Conservation (phyloP, 768 basidiomycete species). For the Jaapia argillacea region DNA sequence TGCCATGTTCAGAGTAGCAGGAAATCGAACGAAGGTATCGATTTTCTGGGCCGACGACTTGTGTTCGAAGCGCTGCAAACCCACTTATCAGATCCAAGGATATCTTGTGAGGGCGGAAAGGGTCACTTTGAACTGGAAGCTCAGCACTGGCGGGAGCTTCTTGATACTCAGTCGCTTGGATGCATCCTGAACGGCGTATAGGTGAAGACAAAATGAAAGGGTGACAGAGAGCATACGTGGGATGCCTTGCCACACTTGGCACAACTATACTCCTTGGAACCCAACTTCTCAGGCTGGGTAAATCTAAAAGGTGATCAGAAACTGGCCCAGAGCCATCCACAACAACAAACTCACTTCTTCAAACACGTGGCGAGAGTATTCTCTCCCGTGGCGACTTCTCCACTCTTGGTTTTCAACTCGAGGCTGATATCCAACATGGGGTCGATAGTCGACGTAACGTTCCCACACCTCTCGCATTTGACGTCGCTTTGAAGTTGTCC, state of each 20-base stretch:
- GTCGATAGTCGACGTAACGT: slow-evolving; percentile 70
- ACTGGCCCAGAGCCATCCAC: slow-evolving; percentile 3
- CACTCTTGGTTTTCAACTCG: slow-evolving; percentile 55
- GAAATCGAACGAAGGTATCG: slow-evolving; percentile 74
- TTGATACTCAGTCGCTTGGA: slow-evolving; percentile 80
- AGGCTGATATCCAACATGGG: slow-evolving; percentile 89
- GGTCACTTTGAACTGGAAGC: slow-evolving; percentile 95
- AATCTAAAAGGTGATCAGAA: slow-evolving; percentile 38
- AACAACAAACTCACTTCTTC: slow-evolving; percentile 37
- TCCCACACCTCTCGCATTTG: slow-evolving; percentile 77
- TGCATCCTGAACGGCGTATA: slow-evolving; percentile 41
- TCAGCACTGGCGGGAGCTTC: slow-evolving; percentile 80
- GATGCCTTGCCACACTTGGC: slow-evolving; percentile 67
- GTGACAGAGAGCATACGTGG: slow-evolving; percentile 31
- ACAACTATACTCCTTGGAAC: slow-evolving; percentile 76
- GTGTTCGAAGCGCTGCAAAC: slow-evolving; percentile 80
- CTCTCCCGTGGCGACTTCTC: slow-evolving; percentile 32
- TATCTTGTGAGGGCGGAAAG: neutral
- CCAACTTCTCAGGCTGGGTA: slow-evolving; percentile 79
- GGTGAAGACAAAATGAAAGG: neutral
- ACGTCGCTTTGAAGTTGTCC: slow-evolving; percentile 86
- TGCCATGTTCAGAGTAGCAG: slow-evolving; percentile 79
- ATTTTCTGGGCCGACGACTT: slow-evolving; percentile 78
- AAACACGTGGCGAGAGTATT: slow-evolving; percentile 71
- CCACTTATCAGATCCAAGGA: neutral